Percentiles rank a stretch among this genome's conserved stretches.
Evolutionary conservation across 306 rosid species (phyloP).

Genomic region (Albizia julibrissin): DNA sequence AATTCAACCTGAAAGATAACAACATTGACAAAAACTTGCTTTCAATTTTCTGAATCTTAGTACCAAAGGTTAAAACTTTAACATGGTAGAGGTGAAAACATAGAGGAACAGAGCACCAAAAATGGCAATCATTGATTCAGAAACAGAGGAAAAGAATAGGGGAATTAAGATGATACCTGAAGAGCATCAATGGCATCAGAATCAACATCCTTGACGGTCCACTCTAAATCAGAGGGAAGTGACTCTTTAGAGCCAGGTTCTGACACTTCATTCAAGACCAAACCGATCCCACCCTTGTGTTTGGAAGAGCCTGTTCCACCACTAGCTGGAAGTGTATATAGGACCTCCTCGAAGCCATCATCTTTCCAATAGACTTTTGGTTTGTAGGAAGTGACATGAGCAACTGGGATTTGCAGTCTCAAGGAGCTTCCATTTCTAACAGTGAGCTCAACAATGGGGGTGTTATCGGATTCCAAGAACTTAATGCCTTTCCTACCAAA

Average conservation of each 20-base stretch:
- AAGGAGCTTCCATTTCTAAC: slow-evolving; percentile 90
- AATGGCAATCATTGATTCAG: slow-evolving; percentile 1
- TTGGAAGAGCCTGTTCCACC: slow-evolving; percentile 45
- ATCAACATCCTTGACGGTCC: slow-evolving; percentile 83
- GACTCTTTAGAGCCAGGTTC: slow-evolving; percentile 54
- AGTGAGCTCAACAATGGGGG: slow-evolving; percentile 69
- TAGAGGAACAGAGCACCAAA: neutral
- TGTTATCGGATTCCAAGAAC: slow-evolving; percentile 58
- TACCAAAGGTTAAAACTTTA: neutral
- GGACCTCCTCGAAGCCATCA: slow-evolving; percentile 82
- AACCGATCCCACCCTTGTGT: slow-evolving; percentile 78
- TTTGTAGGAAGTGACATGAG: slow-evolving; percentile 85
- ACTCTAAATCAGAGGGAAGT: slow-evolving; percentile 59
- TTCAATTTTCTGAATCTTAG: slow-evolving; percentile 3
- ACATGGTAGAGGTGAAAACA: slow-evolving; percentile 4
- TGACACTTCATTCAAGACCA: slow-evolving; percentile 64
- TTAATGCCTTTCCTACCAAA: slow-evolving; percentile 81
- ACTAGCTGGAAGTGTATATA: slow-evolving; percentile 60
- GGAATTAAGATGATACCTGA: slow-evolving; percentile 57
- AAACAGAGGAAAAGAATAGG: slow-evolving; percentile 24
- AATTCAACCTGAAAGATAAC: slow-evolving; percentile 45
- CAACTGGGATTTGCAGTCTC: slow-evolving; percentile 80
- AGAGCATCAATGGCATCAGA: slow-evolving; percentile 90
- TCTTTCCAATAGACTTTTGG: slow-evolving; percentile 93
- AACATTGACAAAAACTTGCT: neutral